Evolutionary conservation across 768 basidiomycete species (phyloP), one percentile per base, ranked within the genome.

Genomic region (Boletus tomentosulus): DNA sequence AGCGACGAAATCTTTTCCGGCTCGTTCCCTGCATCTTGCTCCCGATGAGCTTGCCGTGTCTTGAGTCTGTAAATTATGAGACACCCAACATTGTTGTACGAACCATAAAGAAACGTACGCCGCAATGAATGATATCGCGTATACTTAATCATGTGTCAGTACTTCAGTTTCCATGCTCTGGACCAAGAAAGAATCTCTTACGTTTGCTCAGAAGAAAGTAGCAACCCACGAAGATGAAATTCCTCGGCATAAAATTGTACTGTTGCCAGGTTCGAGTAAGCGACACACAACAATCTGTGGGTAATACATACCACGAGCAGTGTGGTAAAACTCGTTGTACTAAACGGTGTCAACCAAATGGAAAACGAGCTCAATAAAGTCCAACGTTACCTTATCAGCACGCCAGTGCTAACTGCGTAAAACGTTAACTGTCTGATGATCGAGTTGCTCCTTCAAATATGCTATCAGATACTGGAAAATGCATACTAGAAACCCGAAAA

Each of bases 181-280:
- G 41, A 16, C 42, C 19, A 15, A n/a, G 42, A n/a, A 34, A 44
- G 6, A 24, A 37, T 3, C 27, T 66, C 84, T 58, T 62, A 85
- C 85, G 59, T 72, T 87, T 88, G 66, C 80, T 83, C 34, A 87
- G 66, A 47, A 83, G 74, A 56, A 89, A 86, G 64, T 86, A 87
- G 45, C 76, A 75, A 9, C 77, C 76, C 37, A 80, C 73, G 62
- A 84, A 88, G 49, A 83, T 77, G 46, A 88, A 74, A 58, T 84
- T 86, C 13, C 51, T 55, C 0, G 80, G 74, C 66, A 79, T 73
- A 30, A 75, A 57, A 59, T 86, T 78, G 62, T 81, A 88, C 84
- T 87, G 35, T 55, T 5, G 13, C 3, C n/a, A 16, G 33, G 39
- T 38, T 38, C 25, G 47, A 38, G 41, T 42, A 43, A 42, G 10